phyloP scores from a whole-genome alignment of 148 eudicot genomes.

The Heliosperma pusillum region DNA sequence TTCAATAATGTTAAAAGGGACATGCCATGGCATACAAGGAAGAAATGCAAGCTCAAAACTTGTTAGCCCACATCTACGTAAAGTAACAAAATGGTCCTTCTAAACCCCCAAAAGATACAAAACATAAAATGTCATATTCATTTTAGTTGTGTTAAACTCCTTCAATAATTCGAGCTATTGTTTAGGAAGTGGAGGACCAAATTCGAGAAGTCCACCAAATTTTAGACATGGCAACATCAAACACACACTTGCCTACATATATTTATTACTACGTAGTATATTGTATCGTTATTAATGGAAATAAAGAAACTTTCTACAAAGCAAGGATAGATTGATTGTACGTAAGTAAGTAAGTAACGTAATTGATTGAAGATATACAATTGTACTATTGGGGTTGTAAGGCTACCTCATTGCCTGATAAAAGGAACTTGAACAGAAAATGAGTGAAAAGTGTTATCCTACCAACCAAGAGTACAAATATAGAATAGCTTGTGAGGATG shows the following conservation, averaged over 20 bases:
- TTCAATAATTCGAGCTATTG: neutral
- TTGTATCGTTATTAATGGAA: neutral
- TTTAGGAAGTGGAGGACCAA: no score
- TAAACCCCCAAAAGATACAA: neutral
- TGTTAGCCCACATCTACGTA: neutral
- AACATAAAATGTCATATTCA: neutral
- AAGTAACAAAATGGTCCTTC: neutral
- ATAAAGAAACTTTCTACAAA: neutral
- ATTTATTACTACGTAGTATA: neutral
- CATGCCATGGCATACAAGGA: neutral
- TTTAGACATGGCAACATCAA: neutral
- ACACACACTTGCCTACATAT: neutral
- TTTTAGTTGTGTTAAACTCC: neutral
- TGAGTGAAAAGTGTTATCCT: neutral
- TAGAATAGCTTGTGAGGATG: neutral
- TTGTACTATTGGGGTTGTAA: neutral
- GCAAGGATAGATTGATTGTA: neutral
- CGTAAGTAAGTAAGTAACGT: neutral
- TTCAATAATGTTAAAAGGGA: neutral
- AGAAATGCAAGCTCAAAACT: neutral
- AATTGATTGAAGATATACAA: conserved; percentile 17
- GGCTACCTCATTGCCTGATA: conserved; percentile 5
- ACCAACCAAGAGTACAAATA: conserved; percentile 8
- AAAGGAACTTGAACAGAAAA: neutral
- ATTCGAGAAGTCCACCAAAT: no score